Evolutionary conservation across 305 asterid genomes (phyloP), one percentile per base, ranked within the genome.

Genomic region (Fraxinus floribunda): DNA sequence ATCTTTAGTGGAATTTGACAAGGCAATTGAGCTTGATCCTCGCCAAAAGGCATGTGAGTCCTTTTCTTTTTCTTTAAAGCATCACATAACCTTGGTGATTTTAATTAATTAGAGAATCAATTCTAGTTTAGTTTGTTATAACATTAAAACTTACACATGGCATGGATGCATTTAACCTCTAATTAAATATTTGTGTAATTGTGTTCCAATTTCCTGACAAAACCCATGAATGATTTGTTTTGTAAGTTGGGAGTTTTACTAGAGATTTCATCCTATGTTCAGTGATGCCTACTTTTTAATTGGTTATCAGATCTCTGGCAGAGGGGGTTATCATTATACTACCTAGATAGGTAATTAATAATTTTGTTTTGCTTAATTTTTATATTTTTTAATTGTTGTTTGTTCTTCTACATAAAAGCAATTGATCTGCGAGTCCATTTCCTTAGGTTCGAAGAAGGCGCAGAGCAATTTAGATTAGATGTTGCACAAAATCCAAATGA

Each of bases 401-500:
- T 18, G 34, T 38, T 72, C 52, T 57, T 76, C 75, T 77, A 79
- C 78, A 36, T 71, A 8, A 20, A 26, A 22, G 39, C 20, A 75
- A 44, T 82, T 86, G 64, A 78, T 80, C 46, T 78, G 26, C 30
- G 78, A n/a, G 55, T 79, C 32, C 15, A 57, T 79, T 36, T 76
- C 36, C 41, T 77, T 84, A 94, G 98, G 84, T 93, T 88, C 84
- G 95, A 92, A 87, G 97, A 94, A 80, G 97, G 93, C 0, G 94
- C 95, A 0, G 95, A 92, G 89, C 97, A 94, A 83, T 93, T 94
- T 57, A 88, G 97, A 78, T 7, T 94, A 78, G 97, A 94, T 80
- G 98, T 94, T 86, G 95, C 98, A 6, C 94, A 92, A 79, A 94
- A 94, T 38, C 98, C 98, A 10, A 92, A 93, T 83, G 98, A 94